phyloP scores from a whole-genome alignment of 306 rosid genomes.

The Gastrolobium bilobum region DNA sequence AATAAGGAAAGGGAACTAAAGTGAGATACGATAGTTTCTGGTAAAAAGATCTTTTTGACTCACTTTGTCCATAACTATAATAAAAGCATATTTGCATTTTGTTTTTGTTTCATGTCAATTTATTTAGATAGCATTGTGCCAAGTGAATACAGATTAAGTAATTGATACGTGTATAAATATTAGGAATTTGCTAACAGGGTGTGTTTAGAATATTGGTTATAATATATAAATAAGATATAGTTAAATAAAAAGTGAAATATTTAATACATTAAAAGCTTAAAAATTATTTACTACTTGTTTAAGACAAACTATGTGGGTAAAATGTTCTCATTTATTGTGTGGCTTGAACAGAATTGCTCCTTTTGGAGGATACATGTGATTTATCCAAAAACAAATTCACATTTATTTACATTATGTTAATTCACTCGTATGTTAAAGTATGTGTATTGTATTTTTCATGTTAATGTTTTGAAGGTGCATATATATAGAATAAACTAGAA shows the following conservation, averaged over 20 bases:
- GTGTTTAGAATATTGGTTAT: neutral
- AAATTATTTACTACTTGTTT: neutral
- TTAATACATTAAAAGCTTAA: neutral
- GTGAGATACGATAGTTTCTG: neutral
- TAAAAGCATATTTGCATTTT: neutral
- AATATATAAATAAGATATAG: neutral
- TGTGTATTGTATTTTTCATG: no score
- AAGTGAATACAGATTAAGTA: neutral
- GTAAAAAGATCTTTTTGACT: neutral
- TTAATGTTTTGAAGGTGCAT: no score
- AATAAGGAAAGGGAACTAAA: neutral
- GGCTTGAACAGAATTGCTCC: no score
- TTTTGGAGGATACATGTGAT: no score
- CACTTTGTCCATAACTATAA: neutral
- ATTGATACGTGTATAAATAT: neutral
- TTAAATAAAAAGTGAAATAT: neutral
- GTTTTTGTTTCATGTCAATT: neutral
- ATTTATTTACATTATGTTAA: no score
- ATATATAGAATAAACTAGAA: no score
- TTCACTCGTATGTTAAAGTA: no score
- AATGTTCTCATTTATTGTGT: no score
- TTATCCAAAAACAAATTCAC: no score
- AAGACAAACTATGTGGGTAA: no score
- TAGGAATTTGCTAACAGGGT: neutral
- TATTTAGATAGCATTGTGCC: neutral